These are phyloP conservation scores for Isoetes engelmannii DNA, from an alignment of 83 land plant species.

Conservation along the genomic window DNA sequence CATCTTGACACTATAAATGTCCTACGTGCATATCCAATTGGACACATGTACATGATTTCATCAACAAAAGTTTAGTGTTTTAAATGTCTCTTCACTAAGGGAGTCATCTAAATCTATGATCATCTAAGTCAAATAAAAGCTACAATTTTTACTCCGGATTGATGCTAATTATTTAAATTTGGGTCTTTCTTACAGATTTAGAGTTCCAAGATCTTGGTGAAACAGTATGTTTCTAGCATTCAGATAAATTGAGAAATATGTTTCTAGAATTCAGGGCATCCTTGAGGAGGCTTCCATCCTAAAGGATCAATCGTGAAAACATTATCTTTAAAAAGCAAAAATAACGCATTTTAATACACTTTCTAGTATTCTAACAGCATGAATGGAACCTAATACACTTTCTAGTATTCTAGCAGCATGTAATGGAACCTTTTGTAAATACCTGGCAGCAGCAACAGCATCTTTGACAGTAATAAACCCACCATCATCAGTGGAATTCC, in stretches of 20 bases:
- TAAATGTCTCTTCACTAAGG: too few relatives aligned
- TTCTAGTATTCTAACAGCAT: neutral
- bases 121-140: too few relatives aligned
- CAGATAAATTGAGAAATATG: too few relatives aligned
- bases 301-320: conserved; percentile 4
- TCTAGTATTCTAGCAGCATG: conserved; percentile 6
- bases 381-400: neutral
- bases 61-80: too few relatives aligned
- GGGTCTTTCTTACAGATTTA: too few relatives aligned
- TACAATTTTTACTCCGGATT: too few relatives aligned
- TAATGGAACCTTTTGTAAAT: neutral
- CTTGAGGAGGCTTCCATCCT: conserved; percentile 6
- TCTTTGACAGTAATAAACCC: conserved; percentile 55
- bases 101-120: too few relatives aligned
- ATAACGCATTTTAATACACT: neutral
- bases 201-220: too few relatives aligned
- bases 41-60: too few relatives aligned
- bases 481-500: conserved; percentile 36
- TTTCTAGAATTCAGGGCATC: conserved; percentile 9
- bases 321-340: neutral
- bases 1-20: neutral
- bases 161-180: too few relatives aligned
- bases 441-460: conserved; percentile 85
- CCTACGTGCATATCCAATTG: neutral
- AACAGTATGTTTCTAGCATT: too few relatives aligned